Base-by-base conservation (phyloP, 306 rosid genomes). In the Inga laurina region DNA sequence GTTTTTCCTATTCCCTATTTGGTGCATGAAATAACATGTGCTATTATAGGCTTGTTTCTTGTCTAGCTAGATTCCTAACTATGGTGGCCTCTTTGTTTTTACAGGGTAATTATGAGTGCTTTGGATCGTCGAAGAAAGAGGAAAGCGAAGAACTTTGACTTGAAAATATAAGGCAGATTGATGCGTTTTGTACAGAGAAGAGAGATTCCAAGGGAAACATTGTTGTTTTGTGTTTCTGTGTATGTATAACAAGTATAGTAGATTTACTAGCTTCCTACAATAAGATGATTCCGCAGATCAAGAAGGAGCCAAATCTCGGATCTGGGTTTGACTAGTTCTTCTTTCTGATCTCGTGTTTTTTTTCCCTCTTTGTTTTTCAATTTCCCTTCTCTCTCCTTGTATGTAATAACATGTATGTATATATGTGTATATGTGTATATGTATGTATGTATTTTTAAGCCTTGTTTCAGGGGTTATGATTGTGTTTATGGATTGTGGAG, bases 91-190 rank as follows among this genome's bases (percentile, higher is more conserved):
- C 5, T 39, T 18, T 51, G 8, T 51, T 78, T 3, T 81, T 91
- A 75, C 91, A 95, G 99, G 99, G 85, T 93, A 70, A 88, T 92
- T 69, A 67, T 80, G 88, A 91, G 86, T 79, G 91, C 91, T 76
- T 77, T 89, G 85, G 98, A 95, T 89, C 93, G 93, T 65, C 90
- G 93, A 94, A 77, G 92, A 94, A 76, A 77, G 87, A 84, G 75
- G 82, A 81, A 71, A 74, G 79, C 16, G 72, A 86, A 12, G 82
- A 77, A 79, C 59, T 86, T 83, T 34, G 57, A 52, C 30, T 56
- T 8, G 46, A 71, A 77, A 78, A 80, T 72, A 70, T 54, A 19
- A 80, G 56, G 67, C 88, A 81, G 83, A 76, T 84, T 81, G 83
- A 76, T 78, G 49, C 15, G 71, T 62, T 82, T 82, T 86, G 76